Base-by-base conservation (phyloP, 306 rosid species). In the Hippophae tibetana region DNA sequence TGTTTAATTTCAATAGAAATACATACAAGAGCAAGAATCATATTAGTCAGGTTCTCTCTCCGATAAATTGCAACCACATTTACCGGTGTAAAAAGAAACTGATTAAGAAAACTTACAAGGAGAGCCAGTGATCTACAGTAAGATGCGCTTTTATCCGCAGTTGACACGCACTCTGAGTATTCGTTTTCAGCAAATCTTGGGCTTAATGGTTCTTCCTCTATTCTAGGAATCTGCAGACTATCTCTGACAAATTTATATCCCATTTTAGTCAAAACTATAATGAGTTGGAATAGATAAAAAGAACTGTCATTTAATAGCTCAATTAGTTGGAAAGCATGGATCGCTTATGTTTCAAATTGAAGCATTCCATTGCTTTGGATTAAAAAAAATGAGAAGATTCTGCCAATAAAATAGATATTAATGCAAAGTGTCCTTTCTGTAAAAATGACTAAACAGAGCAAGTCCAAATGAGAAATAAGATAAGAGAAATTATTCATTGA, bases 61-160 rank as follows among this genome's bases (percentile, higher is more conserved):
- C 1, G 38, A 31, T 31, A 31, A 31, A 31, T 31, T 31, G 38
- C 38, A 31, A 1, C 38, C 38, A 31, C 38, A 31, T 31, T 31
- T 31, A 31, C 3, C 38, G 38, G 38, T 31, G 38, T 2, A 31
- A 31, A 31, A 31, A 31, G 3, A 31, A 31, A 31, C 38, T 31
- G 38, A 31, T 31, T 31, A 31, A 31, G 46, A 9, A 41, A 67
- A 63, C 98, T 88, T 82, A 93, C 99, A 42, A 79, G 69, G 18
- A 88, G 71, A 73, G 99, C 97, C 18, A 93, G 68, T 55, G 90
- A 69, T 75, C 96, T 84, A 72, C 89, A 88, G 61, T 70, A 72
- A 72, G 86, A 81, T 48, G 81, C 88, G 54, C 65, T 74, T 70
- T 86, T 76, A 52, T 84, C 77, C 10, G 82, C 77, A 0, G 77